Base-by-base conservation (phyloP, 2,329 filamentous ascomycete species). In the Aspergillus tamarii region DNA sequence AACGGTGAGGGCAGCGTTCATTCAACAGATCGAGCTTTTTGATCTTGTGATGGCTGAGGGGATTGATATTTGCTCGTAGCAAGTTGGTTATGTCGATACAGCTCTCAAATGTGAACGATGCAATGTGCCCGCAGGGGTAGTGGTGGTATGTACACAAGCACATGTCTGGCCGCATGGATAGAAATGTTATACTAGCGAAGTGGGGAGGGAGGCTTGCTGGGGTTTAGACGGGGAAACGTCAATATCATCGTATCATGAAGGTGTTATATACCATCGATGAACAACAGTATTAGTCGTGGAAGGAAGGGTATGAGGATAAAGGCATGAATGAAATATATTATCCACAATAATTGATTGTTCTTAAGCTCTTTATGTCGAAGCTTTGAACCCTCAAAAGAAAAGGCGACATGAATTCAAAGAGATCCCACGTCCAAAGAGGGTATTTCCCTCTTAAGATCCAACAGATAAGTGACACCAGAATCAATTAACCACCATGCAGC, bases 401-500 rank as follows among this genome's bases (percentile, higher is more conserved):
- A 16, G n/a, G 16, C 16, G n/a, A n/a, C 16, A 2, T n/a, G 16
- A 8, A 26, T 3, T 50, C 16, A 12, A 30, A 23, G 4, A 0
- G 19, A 10, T 14, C 23, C 10, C 14, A 1, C 26, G 7, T 32
- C 23, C 16, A 30, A 19, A 3, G 30, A 28, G 7, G 12, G 11
- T 7, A 9, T 4, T 7, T 12, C 16, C 5, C 52, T 56, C 21
- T 71, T 68, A 57, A 73, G 32, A 32, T 69, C 69, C 58, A 62
- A 67, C 66, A 78, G 41, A 70, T 75, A 78, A 26, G 56, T 57
- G 23, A 74, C 68, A 5, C 76, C 76, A 11, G 74, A 76, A 60
- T 76, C 75, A 59, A 78, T 57, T 61, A 78, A 67, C 75, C 75
- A 78, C 76, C 76, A 78, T 32, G 74, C 59, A 23, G 73, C 71